These are phyloP conservation scores for Trichoderma virens DNA, from an alignment of 495 filamentous ascomycete species.

Conservation along the genomic window DNA sequence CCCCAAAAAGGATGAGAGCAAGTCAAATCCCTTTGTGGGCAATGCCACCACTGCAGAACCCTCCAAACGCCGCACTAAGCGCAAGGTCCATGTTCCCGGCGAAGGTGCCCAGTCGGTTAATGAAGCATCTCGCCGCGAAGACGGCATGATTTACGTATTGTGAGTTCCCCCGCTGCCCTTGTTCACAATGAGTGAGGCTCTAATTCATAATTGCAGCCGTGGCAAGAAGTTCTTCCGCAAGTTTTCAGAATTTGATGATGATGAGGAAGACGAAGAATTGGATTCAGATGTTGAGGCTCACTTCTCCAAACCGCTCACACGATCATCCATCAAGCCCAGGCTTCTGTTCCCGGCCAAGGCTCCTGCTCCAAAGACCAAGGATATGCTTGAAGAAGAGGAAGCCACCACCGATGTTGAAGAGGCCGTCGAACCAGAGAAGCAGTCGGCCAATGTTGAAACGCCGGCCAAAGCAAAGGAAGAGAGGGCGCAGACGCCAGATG, in stretches of 20 bases:
- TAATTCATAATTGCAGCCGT: slow-evolving; percentile 50
- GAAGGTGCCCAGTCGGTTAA: slow-evolving; percentile 52
- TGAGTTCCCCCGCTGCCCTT: slow-evolving; percentile 43
- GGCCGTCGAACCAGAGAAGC: slow-evolving; percentile 32
- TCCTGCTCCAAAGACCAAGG: slow-evolving; percentile 33
- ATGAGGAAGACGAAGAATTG: slow-evolving; percentile 39
- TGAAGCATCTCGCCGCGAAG: slow-evolving; percentile 54
- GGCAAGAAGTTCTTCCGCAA: slow-evolving; percentile 81
- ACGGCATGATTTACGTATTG: slow-evolving; percentile 84
- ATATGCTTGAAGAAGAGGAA: slow-evolving; percentile 51
- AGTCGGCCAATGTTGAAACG: slow-evolving; percentile 19
- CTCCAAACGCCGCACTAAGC: slow-evolving; percentile 34
- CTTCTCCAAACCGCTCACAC: slow-evolving; percentile 51
- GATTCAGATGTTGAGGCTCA: slow-evolving; percentile 39
- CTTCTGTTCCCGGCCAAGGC: slow-evolving; percentile 62
- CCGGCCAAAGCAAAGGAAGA: slow-evolving; percentile 21
- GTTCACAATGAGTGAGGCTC: slow-evolving; percentile 10
- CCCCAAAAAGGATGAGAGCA: slow-evolving; percentile 56
- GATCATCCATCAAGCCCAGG: slow-evolving; percentile 73
- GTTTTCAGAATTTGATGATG: slow-evolving; percentile 37
- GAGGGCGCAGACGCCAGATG: slow-evolving; percentile 38
- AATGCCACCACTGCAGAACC: slow-evolving; percentile 24
- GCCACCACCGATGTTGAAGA: slow-evolving; percentile 43
- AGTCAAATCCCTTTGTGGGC: slow-evolving; percentile 71
- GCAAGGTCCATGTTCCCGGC: slow-evolving; percentile 40